Evolutionary conservation across 306 rosid species (phyloP), one percentile per base, ranked within the genome.

Genomic region (Sesbania bispinosa): DNA sequence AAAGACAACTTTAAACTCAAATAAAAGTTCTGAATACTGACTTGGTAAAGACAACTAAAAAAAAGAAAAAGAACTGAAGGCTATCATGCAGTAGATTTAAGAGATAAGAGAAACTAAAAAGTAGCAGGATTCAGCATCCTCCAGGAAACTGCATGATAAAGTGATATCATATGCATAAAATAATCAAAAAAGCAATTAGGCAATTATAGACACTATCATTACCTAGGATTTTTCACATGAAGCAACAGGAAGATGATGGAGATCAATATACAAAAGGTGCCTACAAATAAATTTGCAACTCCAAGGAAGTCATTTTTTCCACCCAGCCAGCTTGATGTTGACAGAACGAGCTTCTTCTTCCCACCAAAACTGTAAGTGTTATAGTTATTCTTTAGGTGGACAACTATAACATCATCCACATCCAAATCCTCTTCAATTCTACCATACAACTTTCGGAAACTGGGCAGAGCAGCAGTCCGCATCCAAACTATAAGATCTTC

Each of bases 401-500:
- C 92, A 10, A 67, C 79, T 35, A 94, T 75, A 69, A 84, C 96
- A 75, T 90, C 98, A 74, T 82, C 90, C 27, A 79, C 90, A 23
- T 90, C 85, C 92, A 94, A 80, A 83, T 94, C 94, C 82, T 87
- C 92, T 77, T 90, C 97, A 45, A 94, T 90, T 90, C 83, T 89
- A 69, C 97, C 98, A 7, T 90, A 90, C 84, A 94, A 77, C 85
- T 94, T 94, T 52, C 97, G 75, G 85, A 94, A 94, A 83, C 83
- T 86, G 57, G 98, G 97, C 20, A 94, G 98, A 8, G 98, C 98
- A 69, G 98, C 97, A 29, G 97, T 90, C 42, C 98, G 90, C 97
- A 94, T 94, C 98, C 98, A 90, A 53, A 94, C 97, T 20, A 94
- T 80, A 69, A 94, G 94, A 85, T 94, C 98, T 86, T 94, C 98